phyloP scores from a whole-genome alignment of 352 stramenopile genomes.

The Pythium dissotocum region DNA sequence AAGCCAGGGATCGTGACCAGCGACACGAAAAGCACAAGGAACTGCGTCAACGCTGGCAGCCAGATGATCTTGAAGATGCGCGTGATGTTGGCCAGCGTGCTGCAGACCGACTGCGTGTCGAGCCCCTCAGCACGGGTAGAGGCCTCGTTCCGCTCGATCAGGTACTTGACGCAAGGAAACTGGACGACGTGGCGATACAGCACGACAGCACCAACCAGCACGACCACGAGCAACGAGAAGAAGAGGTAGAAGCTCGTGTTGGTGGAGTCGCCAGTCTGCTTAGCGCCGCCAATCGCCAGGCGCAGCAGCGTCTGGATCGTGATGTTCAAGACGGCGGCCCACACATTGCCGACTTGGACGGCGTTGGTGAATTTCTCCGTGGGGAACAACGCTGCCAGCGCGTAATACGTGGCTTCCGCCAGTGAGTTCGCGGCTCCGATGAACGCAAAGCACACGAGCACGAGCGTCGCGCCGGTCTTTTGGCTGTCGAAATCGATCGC shows the following conservation, averaged over 20 bases:
- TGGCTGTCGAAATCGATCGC: constrained; percentile 46
- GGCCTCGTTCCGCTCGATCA: constrained; percentile 50
- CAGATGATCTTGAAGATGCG: constrained; percentile 59
- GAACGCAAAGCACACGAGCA: constrained; percentile 52
- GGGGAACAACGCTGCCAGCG: constrained; percentile 56
- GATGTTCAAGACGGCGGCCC: constrained; percentile 55
- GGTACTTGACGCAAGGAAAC: constrained; percentile 48
- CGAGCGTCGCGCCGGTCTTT: constrained; percentile 47
- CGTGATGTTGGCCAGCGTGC: constrained; percentile 37
- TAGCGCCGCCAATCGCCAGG: constrained; percentile 44
- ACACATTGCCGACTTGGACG: constrained; percentile 63
- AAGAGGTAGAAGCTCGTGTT: constrained; percentile 62
- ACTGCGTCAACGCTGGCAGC: constrained; percentile 51
- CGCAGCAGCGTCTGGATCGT: constrained; percentile 52
- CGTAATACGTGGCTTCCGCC: constrained; percentile 60
- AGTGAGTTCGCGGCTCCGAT: constrained; percentile 62
- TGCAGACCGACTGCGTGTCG: constrained; percentile 30
- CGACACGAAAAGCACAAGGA: constrained; percentile 63
- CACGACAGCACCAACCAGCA: constrained; percentile 44
- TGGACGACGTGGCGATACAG: constrained; percentile 40
- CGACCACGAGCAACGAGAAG: constrained; percentile 51
- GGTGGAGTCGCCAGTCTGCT: constrained; percentile 37
- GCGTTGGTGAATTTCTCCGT: constrained; percentile 68
- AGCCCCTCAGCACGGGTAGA: constrained; percentile 34
- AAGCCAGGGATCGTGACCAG: constrained; percentile 55